phyloP scores from a whole-genome alignment of 331 rosid genomes.

The Malus hybrid region DNA sequence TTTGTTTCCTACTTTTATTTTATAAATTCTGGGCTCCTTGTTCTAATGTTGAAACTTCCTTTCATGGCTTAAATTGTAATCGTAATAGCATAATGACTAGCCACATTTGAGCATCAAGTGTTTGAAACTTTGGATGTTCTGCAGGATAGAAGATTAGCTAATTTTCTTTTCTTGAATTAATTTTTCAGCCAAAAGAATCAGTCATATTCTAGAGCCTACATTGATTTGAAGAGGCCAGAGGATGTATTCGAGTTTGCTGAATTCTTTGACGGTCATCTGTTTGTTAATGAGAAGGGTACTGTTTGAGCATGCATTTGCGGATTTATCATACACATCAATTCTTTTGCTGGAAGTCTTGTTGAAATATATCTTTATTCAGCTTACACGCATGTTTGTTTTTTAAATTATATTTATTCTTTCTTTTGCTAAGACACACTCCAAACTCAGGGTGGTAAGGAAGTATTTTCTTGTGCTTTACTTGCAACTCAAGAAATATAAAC shows the following conservation, averaged over 20 bases:
- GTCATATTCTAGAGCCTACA: constrained; percentile 65
- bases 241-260: constrained; percentile 82
- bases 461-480: background rate
- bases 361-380: background rate
- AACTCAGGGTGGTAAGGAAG: constrained; percentile 1
- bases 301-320: background rate
- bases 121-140: background rate
- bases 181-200: constrained; percentile 61
- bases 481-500: background rate
- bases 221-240: constrained; percentile 55
- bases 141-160: background rate
- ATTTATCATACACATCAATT: constrained; percentile 9
- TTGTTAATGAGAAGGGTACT: constrained; percentile 82
- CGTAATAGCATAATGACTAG: background rate
- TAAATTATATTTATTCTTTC: too few relatives aligned
- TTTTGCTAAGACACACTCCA: background rate
- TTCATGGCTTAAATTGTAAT: background rate
- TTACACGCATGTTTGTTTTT: background rate
- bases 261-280: constrained; percentile 68
- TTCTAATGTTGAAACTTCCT: background rate
- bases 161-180: constrained; percentile 10
- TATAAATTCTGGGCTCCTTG: background rate
- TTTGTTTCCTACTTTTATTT: background rate
- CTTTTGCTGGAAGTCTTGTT: background rate
- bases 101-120: background rate